Evolutionary conservation across 768 basidiomycete species (phyloP).

Genomic region (Xerocomellus dryophilus): DNA sequence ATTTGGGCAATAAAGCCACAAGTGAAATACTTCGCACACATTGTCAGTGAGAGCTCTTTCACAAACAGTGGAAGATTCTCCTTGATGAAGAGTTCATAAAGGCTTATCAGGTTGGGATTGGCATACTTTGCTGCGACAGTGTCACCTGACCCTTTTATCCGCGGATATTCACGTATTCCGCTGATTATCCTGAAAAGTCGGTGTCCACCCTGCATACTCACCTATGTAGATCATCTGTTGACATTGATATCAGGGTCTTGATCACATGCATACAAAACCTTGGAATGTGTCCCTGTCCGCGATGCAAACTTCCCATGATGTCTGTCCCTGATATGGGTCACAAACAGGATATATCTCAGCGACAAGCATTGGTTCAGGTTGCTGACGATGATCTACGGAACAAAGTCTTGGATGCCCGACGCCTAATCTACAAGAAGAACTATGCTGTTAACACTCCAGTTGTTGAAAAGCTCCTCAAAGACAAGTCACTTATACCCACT

Average conservation of each 20-base stretch:
- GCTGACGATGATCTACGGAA: too few species aligned
- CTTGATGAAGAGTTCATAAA: not conserved
- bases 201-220: too few species aligned
- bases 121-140: not conserved
- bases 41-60: not conserved
- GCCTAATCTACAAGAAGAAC: too few species aligned
- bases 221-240: not conserved
- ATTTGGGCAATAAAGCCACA: too few species aligned
- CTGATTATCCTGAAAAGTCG: not conserved
- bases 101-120: not conserved
- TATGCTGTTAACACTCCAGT: too few species aligned
- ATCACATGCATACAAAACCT: not conserved
- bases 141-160: not conserved
- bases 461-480: not conserved
- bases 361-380: too few species aligned
- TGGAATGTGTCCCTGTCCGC: not conserved
- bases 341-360: too few species aligned
- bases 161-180: not conserved
- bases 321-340: too few species aligned
- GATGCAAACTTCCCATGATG: not conserved
- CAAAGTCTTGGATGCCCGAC: too few species aligned
- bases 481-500: not conserved
- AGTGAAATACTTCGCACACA: not conserved
- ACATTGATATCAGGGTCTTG: not conserved
- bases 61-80: not conserved